Evolutionary conservation across 2,329 filamentous ascomycete genomes (phyloP), one percentile per base, ranked within the genome.

Genomic region (Sarocladium brachiariae): DNA sequence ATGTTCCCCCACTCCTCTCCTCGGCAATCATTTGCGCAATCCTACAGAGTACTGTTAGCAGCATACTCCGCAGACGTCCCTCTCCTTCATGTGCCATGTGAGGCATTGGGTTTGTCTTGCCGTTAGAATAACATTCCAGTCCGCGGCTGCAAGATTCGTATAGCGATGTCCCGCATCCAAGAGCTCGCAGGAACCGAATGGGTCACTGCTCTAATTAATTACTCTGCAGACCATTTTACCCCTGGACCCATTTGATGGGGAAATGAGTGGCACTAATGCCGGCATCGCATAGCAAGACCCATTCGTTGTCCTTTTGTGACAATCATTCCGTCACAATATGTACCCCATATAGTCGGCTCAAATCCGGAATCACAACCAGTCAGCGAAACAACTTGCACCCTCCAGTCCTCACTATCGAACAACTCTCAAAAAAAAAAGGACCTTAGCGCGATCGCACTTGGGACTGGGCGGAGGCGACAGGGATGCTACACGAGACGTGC

Each of bases 401-500:
- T 21, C 35, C 3, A 13, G 16, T 21, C 21, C 8, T 21, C 4
- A 19, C 18, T 8, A 4, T 39, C 8, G n/a, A 16, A 21, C 18
- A 19, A 30, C 27, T 30, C 27, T 18, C 21, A 19, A 16, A 10
- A 13, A 33, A 13, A 19, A n/a, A 13, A 4, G n/a, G n/a, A n/a
- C 19, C n/a, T 23, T 19, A 47, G 43, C 13, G 43, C 27, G 25
- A 33, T 47, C 43, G 16, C 31, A 47, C 33, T 39, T 31, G 27
- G n/a, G 25, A 30, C n/a, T 21, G 24, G 43, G 43, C 43, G 39
- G 39, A 27, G 3, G 55, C 54, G 54, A 52, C 53, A 43, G 39
- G 38, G 39, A 30, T 45, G 51, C 53, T 54, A 54, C 27, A 54
- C 53, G 53, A 54, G 43, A 54, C 49, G 48, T 45, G 53, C 53